These are phyloP conservation scores for Spinellus fusiger DNA, from an alignment of 192 early-diverging fungal species.

Conservation along the genomic window DNA sequence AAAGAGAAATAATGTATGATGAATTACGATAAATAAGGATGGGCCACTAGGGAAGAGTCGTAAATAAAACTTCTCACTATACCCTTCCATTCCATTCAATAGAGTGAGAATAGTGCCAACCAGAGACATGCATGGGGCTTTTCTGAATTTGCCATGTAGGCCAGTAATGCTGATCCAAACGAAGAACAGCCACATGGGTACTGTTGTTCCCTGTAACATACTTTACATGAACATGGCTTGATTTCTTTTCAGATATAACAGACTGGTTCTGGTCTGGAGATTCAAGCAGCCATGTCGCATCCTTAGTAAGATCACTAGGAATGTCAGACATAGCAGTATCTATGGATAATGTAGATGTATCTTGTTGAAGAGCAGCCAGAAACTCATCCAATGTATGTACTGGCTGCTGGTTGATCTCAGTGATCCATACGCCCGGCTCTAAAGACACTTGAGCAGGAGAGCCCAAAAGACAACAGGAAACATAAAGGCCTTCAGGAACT, in stretches of 20 bases:
- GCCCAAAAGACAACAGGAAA: slow-evolving; percentile 49
- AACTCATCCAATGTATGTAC: slow-evolving; percentile 57
- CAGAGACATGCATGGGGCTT: slow-evolving; percentile 3
- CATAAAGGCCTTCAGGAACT: slow-evolving; percentile 58
- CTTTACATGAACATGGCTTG: slow-evolving; percentile 43
- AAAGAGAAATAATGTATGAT: too few relatives aligned
- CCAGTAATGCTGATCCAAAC: slow-evolving; percentile 70
- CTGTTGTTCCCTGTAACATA: slow-evolving; percentile 42
- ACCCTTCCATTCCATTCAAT: too few relatives aligned
- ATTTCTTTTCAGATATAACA: slow-evolving; percentile 27
- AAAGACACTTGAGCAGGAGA: slow-evolving; percentile 55
- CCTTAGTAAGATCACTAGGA: neutral
- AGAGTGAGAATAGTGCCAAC: slow-evolving; percentile 10
- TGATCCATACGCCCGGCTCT: slow-evolving; percentile 64
- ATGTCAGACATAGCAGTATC: neutral
- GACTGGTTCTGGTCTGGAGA: neutral
- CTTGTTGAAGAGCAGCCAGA: slow-evolving; percentile 38
- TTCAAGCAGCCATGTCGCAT: neutral
- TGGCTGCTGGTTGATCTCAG: slow-evolving; percentile 55
- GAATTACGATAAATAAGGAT: too few relatives aligned
- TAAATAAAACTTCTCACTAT: too few relatives aligned
- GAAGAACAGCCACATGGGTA: slow-evolving; percentile 59
- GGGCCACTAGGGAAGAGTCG: too few relatives aligned
- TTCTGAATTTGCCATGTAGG: slow-evolving; percentile 48
- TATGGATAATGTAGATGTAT: neutral